phyloP scores from a whole-genome alignment of 2,329 filamentous ascomycete species.

The Ophiostoma sp. region DNA sequence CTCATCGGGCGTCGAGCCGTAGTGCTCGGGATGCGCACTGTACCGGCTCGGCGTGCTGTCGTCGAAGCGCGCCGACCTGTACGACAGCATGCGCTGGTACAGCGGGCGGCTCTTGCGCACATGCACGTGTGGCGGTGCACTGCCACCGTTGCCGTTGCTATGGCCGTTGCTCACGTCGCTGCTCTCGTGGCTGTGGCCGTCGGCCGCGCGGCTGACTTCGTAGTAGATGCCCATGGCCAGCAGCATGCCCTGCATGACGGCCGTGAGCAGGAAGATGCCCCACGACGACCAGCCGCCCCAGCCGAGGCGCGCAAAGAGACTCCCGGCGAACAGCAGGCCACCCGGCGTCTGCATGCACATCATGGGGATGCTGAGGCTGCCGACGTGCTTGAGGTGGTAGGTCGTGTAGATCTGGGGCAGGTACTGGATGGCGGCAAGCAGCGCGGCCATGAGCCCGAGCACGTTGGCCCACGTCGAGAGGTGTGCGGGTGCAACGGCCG shows the following conservation, averaged over 20 bases:
- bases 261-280: slow-evolving; percentile 85
- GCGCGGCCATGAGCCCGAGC: slow-evolving; percentile 71
- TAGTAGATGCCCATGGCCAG: slow-evolving; percentile 77
- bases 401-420: slow-evolving; percentile 94
- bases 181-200: slow-evolving; percentile 18
- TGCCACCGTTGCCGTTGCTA: neutral
- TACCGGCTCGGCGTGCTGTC: slow-evolving; percentile 47
- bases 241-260: slow-evolving; percentile 73
- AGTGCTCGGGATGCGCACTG: slow-evolving; percentile 48
- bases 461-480: slow-evolving; percentile 78
- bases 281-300: slow-evolving; percentile 88
- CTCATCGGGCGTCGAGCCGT: slow-evolving; percentile 48
- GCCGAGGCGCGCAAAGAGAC: slow-evolving; percentile 73
- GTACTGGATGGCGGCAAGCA: slow-evolving; percentile 83
- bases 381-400: slow-evolving; percentile 75
- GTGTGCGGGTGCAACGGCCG: slow-evolving; percentile 54
- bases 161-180: slow-evolving; percentile 14
- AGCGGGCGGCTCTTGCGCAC: slow-evolving; percentile 23
- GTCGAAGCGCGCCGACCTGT: slow-evolving; percentile 41
- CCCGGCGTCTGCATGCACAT: slow-evolving; percentile 98
- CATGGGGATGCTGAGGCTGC: slow-evolving; percentile 91
- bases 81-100: slow-evolving; percentile 42
- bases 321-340: slow-evolving; percentile 81
- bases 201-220: slow-evolving; percentile 36
- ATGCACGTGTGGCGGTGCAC: slow-evolving; percentile 15